Evolutionary conservation across 2,329 filamentous ascomycete species (phyloP).

Genomic region (Trichoderma koningiopsis): DNA sequence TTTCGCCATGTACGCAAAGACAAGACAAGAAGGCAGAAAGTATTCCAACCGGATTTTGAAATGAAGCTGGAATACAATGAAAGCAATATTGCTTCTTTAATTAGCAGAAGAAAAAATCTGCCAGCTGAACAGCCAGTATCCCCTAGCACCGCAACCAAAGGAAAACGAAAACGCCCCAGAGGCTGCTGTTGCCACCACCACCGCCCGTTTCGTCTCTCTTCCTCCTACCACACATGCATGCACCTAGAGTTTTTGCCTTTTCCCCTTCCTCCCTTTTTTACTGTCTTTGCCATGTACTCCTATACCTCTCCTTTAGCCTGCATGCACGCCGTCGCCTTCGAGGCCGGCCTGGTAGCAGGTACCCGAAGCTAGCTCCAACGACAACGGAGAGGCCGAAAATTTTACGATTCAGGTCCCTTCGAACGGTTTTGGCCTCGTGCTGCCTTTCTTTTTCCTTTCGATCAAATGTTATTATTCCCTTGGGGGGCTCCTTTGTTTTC

Average conservation of each 20-base stretch:
- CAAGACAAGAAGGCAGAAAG: neutral
- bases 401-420: neutral
- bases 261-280: neutral
- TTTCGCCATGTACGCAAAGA: too few relatives aligned
- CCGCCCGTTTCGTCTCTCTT: neutral
- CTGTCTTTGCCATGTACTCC: neutral
- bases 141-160: neutral
- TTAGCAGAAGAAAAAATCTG: neutral
- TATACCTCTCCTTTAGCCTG: neutral
- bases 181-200: slow-evolving; percentile 1
- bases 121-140: neutral
- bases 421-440: neutral
- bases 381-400: neutral
- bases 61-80: neutral
- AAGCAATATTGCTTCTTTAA: neutral
- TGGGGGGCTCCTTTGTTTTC: neutral
- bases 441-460: neutral
- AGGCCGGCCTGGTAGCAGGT: neutral
- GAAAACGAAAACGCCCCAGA: slow-evolving; percentile 17
- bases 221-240: neutral
- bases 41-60: neutral
- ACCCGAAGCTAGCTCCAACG: neutral
- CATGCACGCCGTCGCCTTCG: neutral
- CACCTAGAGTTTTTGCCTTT: neutral
- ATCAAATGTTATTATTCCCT: neutral